These are phyloP conservation scores for Microdochium nivale DNA, from an alignment of 2,329 filamentous ascomycete species.

Conservation along the genomic window DNA sequence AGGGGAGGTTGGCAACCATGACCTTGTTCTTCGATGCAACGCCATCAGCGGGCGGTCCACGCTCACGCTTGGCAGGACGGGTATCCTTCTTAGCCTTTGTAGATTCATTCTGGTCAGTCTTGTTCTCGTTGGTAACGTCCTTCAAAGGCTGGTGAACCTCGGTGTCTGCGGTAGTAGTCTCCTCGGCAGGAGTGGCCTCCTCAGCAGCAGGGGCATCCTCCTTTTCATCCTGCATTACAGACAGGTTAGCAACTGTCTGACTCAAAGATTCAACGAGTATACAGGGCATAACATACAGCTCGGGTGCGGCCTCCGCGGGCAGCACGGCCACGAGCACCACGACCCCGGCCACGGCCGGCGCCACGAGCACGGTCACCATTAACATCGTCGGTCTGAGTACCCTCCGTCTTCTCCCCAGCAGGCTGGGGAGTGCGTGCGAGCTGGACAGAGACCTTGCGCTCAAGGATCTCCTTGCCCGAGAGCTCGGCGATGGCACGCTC, in stretches of 20 bases:
- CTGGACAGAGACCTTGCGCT: constrained; percentile 98
- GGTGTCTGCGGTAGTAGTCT: constrained; percentile 39
- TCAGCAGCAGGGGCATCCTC: constrained; percentile 35
- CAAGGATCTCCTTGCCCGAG: constrained; percentile 93
- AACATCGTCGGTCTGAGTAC: constrained; percentile 28
- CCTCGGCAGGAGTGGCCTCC: constrained; percentile 31
- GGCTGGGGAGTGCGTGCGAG: constrained; percentile 95
- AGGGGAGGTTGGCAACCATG: constrained; percentile 99
- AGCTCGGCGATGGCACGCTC: constrained; percentile 93
- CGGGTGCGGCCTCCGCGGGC: constrained; percentile 57
- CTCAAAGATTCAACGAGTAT: constrained; percentile 3
- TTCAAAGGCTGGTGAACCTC: constrained; percentile 40
- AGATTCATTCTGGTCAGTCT: constrained; percentile 22
- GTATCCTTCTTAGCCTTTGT: constrained; percentile 27
- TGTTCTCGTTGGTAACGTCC: constrained; percentile 47
- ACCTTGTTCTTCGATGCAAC: constrained; percentile 99
- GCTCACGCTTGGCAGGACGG: constrained; percentile 58
- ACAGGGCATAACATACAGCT: constrained; percentile 32
- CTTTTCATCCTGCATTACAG: constrained; percentile 29
- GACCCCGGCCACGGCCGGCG: constrained; percentile 59
- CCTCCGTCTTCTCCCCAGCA: constrained; percentile 66
- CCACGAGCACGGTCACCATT: constrained; percentile 66
- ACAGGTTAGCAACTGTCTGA: constrained; percentile 1
- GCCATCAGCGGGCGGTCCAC: constrained; percentile 92
- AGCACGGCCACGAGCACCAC: constrained; percentile 51